A percentile compares a stretch with the other conserved stretches of the same genome.
These are phyloP conservation scores for Sarocladiaceae sp. DNA, from an alignment of 2,329 filamentous ascomycete species.

Conservation along the genomic window DNA sequence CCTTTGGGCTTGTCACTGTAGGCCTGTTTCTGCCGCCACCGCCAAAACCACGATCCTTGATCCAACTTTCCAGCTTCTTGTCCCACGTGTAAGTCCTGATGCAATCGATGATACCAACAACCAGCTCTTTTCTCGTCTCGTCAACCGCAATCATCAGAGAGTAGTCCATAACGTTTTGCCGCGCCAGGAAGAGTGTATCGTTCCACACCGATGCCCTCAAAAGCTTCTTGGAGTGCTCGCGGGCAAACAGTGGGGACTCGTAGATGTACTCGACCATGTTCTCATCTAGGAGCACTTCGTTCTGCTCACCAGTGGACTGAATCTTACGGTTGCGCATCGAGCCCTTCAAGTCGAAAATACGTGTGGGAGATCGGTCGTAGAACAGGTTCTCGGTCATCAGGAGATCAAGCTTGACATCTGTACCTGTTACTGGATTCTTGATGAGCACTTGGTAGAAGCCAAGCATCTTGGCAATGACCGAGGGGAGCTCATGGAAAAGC, in stretches of 20 bases:
- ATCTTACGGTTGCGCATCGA: slow-evolving; percentile 99
- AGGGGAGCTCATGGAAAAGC: slow-evolving; percentile 90
- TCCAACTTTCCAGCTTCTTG: slow-evolving; percentile 99
- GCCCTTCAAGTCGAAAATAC: slow-evolving; percentile 93
- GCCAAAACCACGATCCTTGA: slow-evolving; percentile 89
- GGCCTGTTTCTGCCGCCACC: slow-evolving; percentile 76
- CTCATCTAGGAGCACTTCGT: slow-evolving; percentile 94
- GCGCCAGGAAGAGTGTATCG: slow-evolving; percentile 89
- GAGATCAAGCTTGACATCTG: slow-evolving; percentile 91
- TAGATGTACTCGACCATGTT: slow-evolving; percentile 99
- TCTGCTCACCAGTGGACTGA: slow-evolving; percentile 88
- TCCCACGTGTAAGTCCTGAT: slow-evolving; percentile 99
- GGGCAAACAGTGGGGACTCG: slow-evolving; percentile 89
- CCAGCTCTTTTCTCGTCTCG: slow-evolving; percentile 81
- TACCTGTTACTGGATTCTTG: slow-evolving; percentile 87
- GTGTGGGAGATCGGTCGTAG: slow-evolving; percentile 85
- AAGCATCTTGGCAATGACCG: slow-evolving; percentile 98
- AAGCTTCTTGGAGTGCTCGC: slow-evolving; percentile 94
- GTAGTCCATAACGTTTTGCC: slow-evolving; percentile 99
- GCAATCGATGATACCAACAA: slow-evolving; percentile 97
- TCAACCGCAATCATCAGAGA: slow-evolving; percentile 98
- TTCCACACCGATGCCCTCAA: slow-evolving; percentile 93
- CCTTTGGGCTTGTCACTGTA: slow-evolving; percentile 94
- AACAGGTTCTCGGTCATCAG: slow-evolving; percentile 97
- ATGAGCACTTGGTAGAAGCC: slow-evolving; percentile 97